Percentiles rank a stretch among this genome's conserved stretches.
Evolutionary conservation across 192 early-diverging fungal genomes (phyloP).

Genomic region (Thoreauomyces humboldtii): DNA sequence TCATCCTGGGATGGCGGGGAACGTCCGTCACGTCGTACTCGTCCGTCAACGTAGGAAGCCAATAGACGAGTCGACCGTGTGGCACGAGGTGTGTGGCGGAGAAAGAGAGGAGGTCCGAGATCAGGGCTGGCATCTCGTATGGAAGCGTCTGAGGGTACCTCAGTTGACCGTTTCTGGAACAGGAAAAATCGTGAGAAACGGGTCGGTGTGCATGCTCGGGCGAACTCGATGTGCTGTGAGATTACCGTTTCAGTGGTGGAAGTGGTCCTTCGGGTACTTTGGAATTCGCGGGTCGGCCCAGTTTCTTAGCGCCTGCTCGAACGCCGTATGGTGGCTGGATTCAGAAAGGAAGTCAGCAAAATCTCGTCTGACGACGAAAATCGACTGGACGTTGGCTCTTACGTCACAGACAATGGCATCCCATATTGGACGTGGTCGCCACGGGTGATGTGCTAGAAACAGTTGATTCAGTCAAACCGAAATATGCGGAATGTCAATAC

Average conservation of each 20-base stretch:
- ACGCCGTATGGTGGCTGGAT: conserved; percentile 88
- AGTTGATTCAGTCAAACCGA: too few species aligned
- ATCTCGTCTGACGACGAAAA: neutral
- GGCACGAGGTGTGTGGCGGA: conserved; percentile 72
- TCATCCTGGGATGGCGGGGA: conserved; percentile 77
- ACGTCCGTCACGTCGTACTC: conserved; percentile 78
- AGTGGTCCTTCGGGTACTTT: conserved; percentile 24
- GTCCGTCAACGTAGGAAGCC: conserved; percentile 90
- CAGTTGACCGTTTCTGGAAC: conserved; percentile 38
- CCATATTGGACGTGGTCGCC: conserved; percentile 53
- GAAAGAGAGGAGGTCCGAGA: conserved; percentile 81
- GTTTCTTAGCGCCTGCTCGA: conserved; percentile 90
- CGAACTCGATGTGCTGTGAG: too few species aligned
- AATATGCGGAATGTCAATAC: too few species aligned
- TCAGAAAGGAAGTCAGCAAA: neutral
- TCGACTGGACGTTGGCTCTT: conserved; percentile 12
- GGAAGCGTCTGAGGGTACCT: conserved; percentile 89
- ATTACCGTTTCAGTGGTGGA: conserved; percentile 30
- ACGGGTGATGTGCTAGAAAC: conserved; percentile 66
- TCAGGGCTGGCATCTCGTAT: conserved; percentile 91
- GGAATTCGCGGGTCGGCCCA: conserved; percentile 59
- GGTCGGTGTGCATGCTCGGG: too few species aligned
- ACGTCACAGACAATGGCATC: conserved; percentile 92
- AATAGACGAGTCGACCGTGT: conserved; percentile 87
- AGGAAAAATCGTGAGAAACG: too few species aligned